phyloP scores from a whole-genome alignment of 75 land plant genomes.

The Isoetes taiwanensis region DNA sequence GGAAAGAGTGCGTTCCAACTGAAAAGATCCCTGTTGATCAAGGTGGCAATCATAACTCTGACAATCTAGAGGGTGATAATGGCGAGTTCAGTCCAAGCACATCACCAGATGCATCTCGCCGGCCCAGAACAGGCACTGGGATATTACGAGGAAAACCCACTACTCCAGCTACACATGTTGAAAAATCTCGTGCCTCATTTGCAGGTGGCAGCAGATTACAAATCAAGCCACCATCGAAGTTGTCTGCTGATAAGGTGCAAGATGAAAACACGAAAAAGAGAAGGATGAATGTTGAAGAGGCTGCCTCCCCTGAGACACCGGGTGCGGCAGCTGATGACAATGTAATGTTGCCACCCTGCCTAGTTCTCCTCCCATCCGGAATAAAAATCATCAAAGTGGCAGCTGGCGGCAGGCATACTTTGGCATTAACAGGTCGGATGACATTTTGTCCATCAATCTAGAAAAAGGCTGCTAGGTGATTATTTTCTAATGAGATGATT shows the following conservation, averaged over 20 bases:
- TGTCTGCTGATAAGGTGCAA: slow-evolving; percentile 25
- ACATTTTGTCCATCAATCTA: not conserved
- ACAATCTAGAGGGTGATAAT: not conserved
- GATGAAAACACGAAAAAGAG: slow-evolving; percentile 65
- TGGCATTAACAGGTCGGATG: slow-evolving; percentile 71
- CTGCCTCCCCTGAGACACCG: slow-evolving; percentile 48
- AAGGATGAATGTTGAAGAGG: slow-evolving; percentile 45
- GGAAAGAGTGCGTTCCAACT: slow-evolving; percentile 97
- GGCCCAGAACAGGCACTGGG: slow-evolving; percentile 1
- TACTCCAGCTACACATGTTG: slow-evolving; percentile 16
- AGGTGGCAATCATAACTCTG: not conserved
- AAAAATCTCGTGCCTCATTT: not conserved
- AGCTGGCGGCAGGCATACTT: slow-evolving; percentile 94
- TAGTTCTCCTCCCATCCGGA: slow-evolving; percentile 61
- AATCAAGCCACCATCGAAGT: slow-evolving; percentile 14
- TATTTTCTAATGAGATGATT: not conserved
- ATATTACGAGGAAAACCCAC: not conserved
- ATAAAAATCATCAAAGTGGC: slow-evolving; percentile 64
- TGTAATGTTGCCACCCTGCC: slow-evolving; percentile 71
- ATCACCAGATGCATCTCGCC: slow-evolving; percentile 16
- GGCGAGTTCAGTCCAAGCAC: slow-evolving; percentile 12
- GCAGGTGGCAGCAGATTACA: slow-evolving; percentile 42
- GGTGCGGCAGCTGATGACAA: slow-evolving; percentile 44
- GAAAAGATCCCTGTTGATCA: slow-evolving; percentile 44
- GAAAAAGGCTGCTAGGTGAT: not conserved